Base-by-base conservation (phyloP, 2,329 filamentous ascomycete species). In the Fusarium sp. region DNA sequence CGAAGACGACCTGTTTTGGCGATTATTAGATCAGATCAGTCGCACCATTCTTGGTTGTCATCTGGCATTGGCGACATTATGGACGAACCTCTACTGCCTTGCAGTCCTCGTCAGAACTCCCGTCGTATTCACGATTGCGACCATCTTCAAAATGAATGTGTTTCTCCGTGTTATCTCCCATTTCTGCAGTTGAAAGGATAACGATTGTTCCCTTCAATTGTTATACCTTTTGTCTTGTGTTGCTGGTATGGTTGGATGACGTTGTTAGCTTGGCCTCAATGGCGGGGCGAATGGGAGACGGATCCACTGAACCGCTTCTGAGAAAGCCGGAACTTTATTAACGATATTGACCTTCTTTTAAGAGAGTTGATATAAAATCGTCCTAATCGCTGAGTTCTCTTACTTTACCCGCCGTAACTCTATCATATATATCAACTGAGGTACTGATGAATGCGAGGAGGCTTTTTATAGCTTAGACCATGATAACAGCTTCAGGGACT, bases 1-100 rank as follows among this genome's bases (percentile, higher is more conserved):
- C 90, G 77, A 93, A 92, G 28, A 89, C 86, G 56, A 92, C 90
- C 89, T 90, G 50, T 32, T 47, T 47, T 35, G 30, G 62, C 28
- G 53, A 48, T 36, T 26, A 32, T 32, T 22, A 42, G 64, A 66
- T 70, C 50, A 70, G 67, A 66, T 70, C 50, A 70, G 67, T 32
- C 20, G 47, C 48, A 24, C 32, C 45, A 48, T 54, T 54, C 47
- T 67, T 48, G 22, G 28, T n/a, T 38, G 38, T 32, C 39, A 28
- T 44, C 39, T 38, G 56, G 56, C 26, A 24, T 55, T 44, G 35
- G 30, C 32, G 38, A 28, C 54, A 44, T 18, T 39, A 36, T 47
- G 39, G 70, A 78, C 39, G 50, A 82, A 89, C 88, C 84, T 90
- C 88, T 55, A 90, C 84, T 17, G 87, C 81, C 51, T 80, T 82